Evolutionary conservation across 2,329 filamentous ascomycete genomes (phyloP), one percentile per base, ranked within the genome.

Genomic region (Coniochaeta sp.): DNA sequence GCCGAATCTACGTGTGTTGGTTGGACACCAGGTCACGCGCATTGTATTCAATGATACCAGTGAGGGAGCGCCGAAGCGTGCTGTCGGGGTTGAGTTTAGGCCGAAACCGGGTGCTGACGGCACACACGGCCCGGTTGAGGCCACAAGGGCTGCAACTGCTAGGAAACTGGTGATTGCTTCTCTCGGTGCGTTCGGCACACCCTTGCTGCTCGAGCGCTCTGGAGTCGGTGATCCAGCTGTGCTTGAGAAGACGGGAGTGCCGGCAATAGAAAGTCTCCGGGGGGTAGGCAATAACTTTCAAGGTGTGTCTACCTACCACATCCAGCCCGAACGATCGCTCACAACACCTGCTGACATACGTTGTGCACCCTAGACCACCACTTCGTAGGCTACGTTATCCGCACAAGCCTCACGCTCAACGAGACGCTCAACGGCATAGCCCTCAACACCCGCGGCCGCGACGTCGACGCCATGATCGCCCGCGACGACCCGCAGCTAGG

Each of bases 221-320:
- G 77, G 77, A 28, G 58, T 81, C 4, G 75, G 72, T 40, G 68
- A 72, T 31, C 64, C 67, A 9, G 60, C 70, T 12, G 58, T 82
- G 6, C 70, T 85, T 1, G 60, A 71, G 38, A 66, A 65, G 16
- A 70, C 74, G 0, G 73, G 71, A 1, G 71, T 83, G 2, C 67
- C 72, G 1, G 60, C 75, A 3, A 59, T 75, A 1, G 65, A 71
- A 2, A 68, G 78, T 46, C 61, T 81, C 1, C 72, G 74, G 0
- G 77, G 76, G 3, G 79, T 83, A 1, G 80, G 80, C 0, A 64
- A 70, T 14, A 69, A 75, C 32, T 78, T 81, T 54, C 73, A 81
- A 57, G 79, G 28, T 13, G 20, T 18, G 33, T 35, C 4, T 24
- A 20, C 9, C 10, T 18, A 20, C 10, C 9, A 35, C 47, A 48